A percentile compares a stretch with the other conserved stretches of the same genome.
Evolutionary conservation across 2,329 filamentous ascomycete species (phyloP).

Genomic region (Pyrenophora graminea): DNA sequence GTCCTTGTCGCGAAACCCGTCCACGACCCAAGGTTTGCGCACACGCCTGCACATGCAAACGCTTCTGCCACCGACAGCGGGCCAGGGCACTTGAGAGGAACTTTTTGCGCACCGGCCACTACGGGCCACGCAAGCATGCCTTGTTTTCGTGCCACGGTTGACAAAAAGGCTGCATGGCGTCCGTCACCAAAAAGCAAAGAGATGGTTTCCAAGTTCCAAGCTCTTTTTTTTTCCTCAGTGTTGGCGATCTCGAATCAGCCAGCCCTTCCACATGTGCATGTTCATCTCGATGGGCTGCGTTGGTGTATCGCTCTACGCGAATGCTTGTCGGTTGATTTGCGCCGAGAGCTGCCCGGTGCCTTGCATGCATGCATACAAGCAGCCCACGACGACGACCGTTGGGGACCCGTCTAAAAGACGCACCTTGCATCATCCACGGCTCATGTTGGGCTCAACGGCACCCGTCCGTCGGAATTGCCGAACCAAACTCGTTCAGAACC

Average conservation of each 20-base stretch:
- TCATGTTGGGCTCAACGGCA: neutral
- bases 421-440: neutral
- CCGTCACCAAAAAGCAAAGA: neutral
- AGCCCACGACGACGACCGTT: neutral
- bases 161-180: neutral
- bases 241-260: neutral
- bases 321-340: neutral
- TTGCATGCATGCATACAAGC: neutral
- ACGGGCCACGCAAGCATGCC: slow-evolving; percentile 5
- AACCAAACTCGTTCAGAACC: slow-evolving; percentile 1
- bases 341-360: neutral
- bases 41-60: neutral
- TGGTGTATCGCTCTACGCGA: neutral
- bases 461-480: neutral
- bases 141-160: neutral
- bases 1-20: neutral
- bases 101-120: neutral
- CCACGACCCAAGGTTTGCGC: neutral
- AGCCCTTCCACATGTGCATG: too few relatives aligned
- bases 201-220: neutral
- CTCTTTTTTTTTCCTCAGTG: neutral
- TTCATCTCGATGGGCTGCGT: neutral
- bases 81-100: neutral
- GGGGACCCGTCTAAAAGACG: neutral
- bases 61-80: neutral